Base-by-base conservation (phyloP, 1,139 yeast genomes). In the Arxiozyma telluris region DNA sequence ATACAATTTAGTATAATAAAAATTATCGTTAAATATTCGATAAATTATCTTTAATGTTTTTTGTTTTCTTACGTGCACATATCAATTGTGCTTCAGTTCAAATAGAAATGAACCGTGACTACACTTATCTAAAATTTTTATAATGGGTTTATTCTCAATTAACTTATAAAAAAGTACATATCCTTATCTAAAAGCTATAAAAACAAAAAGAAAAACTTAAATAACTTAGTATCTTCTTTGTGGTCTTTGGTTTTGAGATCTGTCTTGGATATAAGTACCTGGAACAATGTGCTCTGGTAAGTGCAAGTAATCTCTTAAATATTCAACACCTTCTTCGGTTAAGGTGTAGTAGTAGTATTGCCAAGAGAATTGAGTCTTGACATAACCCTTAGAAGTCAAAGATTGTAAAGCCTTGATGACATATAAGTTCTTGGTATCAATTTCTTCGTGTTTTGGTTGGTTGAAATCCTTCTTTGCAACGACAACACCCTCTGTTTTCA, bases 271-370 rank as follows among this genome's bases (percentile, higher is more conserved):
- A 84, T 94, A 88, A 77, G 98, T 93, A 78, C 88, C 86, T 76
- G 99, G 99, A 76, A 91, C 94, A 78, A 93, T 87, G 79, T 91
- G 96, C 77, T 87, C 94, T 79, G 98, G 98, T 73, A 93, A 85
- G 84, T 91, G 91, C 78, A 93, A 87, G 88, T 91, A 95, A 75
- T 87, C 89, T 82, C 98, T 88, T 77, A 93, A 87, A 87, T 82
- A 93, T 75, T 90, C 96, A 66, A 94, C 94, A 84, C 99, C 99
- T 80, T 88, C 96, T 76, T 94, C 98, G 75, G 98, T 93, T 77
- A 94, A 88, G 83, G 98, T 90, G 95, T 94, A 94, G 96, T 93
- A 94, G 83, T 93, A 94, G 85, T 89, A 89, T 87, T 91, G 97
- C 99, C 99, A 93, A 73, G 98, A 93, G 87, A 93, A 93, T 81